phyloP scores from a whole-genome alignment of 495 filamentous ascomycete genomes.

The Lentithecium fluviatile region DNA sequence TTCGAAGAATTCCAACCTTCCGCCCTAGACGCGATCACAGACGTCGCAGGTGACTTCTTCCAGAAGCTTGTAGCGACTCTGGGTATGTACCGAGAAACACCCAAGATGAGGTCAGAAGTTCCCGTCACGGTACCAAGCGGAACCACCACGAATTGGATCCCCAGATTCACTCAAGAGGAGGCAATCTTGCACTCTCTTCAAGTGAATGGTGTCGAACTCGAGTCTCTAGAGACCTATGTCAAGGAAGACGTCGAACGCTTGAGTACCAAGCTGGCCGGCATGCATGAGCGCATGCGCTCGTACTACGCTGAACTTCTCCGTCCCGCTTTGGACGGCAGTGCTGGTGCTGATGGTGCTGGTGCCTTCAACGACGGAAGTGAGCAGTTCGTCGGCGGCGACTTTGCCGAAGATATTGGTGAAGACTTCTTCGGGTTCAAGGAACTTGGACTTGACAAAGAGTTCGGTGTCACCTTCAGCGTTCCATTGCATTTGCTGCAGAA shows the following conservation, averaged over 20 bases:
- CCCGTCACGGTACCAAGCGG: conserved; percentile 46
- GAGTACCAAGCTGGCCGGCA: conserved; percentile 72
- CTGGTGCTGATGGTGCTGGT: conserved; percentile 77
- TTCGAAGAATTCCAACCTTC: conserved; percentile 98
- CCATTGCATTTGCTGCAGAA: conserved; percentile 93
- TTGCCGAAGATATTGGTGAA: conserved; percentile 94
- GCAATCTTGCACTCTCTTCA: conserved; percentile 80
- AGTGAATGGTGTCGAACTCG: conserved; percentile 78
- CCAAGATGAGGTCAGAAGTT: conserved; percentile 57
- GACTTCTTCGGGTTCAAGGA: conserved; percentile 99
- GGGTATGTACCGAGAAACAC: conserved; percentile 76
- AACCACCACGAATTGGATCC: conserved; percentile 52
- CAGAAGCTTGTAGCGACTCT: conserved; percentile 74
- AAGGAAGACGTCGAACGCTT: conserved; percentile 93
- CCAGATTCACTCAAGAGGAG: conserved; percentile 75
- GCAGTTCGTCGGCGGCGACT: conserved; percentile 94
- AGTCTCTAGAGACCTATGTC: conserved; percentile 80
- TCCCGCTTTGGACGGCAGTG: conserved; percentile 73
- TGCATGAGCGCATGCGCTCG: conserved; percentile 89
- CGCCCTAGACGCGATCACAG: conserved; percentile 84
- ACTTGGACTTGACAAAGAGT: conserved; percentile 84
- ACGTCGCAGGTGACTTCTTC: conserved; percentile 88
- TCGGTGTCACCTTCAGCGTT: conserved; percentile 82
- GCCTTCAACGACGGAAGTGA: conserved; percentile 96
- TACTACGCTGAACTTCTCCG: conserved; percentile 88